Evolutionary conservation across 2,329 filamentous ascomycete genomes (phyloP).

Genomic region (Dissoconium aciculare): DNA sequence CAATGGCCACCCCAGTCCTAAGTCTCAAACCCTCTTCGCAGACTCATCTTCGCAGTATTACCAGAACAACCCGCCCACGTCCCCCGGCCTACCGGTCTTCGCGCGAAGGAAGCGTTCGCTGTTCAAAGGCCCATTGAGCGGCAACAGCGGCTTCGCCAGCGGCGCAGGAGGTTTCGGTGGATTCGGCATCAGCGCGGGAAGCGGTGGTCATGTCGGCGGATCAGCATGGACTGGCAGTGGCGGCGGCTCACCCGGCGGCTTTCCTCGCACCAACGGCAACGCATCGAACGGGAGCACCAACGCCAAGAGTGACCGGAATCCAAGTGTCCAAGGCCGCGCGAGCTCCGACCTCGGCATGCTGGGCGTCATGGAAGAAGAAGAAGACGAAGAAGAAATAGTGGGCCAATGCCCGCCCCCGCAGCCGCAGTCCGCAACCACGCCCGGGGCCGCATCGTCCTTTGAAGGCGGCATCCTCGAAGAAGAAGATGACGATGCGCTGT

Average conservation of each 20-base stretch:
- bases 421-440: too few species aligned
- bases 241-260: not conserved
- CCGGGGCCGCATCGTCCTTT: slow-evolving; percentile 3
- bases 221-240: slow-evolving; percentile 5
- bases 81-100: slow-evolving; percentile 51
- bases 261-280: not conserved
- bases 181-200: slow-evolving; percentile 9
- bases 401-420: too few species aligned
- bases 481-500: slow-evolving; percentile 13
- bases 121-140: slow-evolving; percentile 65
- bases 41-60: too few species aligned
- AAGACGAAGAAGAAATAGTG: slow-evolving; percentile 16
- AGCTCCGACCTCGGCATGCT: slow-evolving; percentile 67
- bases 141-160: too few species aligned
- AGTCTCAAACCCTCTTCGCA: too few species aligned
- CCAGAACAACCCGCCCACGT: slow-evolving; percentile 48
- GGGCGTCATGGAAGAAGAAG: slow-evolving; percentile 22
- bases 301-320: too few species aligned
- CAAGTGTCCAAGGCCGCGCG: slow-evolving; percentile 51
- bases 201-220: slow-evolving; percentile 4
- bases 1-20: too few species aligned
- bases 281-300: too few species aligned
- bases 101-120: slow-evolving; percentile 67
- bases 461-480: slow-evolving; percentile 1
- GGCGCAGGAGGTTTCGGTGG: slow-evolving; percentile 15